Conservation (phyloP, 1,284 basidiomycete genomes). For the Vanrija pseudolonga region DNA sequence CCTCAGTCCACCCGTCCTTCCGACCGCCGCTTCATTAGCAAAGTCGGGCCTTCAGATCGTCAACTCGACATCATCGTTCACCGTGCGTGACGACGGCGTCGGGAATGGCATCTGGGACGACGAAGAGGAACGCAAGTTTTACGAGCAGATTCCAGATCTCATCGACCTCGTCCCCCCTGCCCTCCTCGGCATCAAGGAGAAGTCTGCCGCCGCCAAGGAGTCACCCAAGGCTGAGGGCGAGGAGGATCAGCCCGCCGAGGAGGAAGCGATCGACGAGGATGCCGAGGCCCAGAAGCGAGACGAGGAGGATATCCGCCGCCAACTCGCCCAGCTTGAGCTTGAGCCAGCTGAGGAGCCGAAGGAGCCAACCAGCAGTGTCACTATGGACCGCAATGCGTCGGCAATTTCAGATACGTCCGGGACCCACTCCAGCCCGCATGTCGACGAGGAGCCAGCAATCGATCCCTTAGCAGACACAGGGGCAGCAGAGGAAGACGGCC, state of each 20-base stretch:
- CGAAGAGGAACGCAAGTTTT: constrained; percentile 92
- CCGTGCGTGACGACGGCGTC: constrained; percentile 59
- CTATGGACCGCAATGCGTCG: constrained; percentile 15
- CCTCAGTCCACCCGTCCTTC: constrained; percentile 73
- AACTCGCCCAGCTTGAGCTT: constrained; percentile 42
- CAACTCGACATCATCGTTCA: constrained; percentile 50
- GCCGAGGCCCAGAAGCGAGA: constrained; percentile 43
- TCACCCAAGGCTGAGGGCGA: constrained; percentile 25
- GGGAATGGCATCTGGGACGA: constrained; percentile 93
- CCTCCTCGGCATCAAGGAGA: constrained; percentile 74
- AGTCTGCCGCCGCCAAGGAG: constrained; percentile 26
- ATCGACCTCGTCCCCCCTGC: constrained; percentile 85
- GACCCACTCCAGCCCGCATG: constrained; percentile 17
- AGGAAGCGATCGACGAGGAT: constrained; percentile 30
- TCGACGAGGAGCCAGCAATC: constrained; percentile 52
- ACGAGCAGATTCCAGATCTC: constrained; percentile 87
- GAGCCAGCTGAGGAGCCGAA: constrained; percentile 7
- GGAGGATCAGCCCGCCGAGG: constrained; percentile 14
- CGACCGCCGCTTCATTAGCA: constrained; percentile 59
- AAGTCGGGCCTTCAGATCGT: constrained; percentile 52
- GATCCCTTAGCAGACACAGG: constrained; percentile 4
- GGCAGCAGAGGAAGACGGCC: constrained; percentile 41
- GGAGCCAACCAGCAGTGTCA: too few relatives aligned
- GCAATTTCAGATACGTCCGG: constrained; percentile 8
- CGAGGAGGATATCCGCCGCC: constrained; percentile 53